Evolutionary conservation across 805 yeast species (phyloP).

Genomic region (Yarrowia divulgata): DNA sequence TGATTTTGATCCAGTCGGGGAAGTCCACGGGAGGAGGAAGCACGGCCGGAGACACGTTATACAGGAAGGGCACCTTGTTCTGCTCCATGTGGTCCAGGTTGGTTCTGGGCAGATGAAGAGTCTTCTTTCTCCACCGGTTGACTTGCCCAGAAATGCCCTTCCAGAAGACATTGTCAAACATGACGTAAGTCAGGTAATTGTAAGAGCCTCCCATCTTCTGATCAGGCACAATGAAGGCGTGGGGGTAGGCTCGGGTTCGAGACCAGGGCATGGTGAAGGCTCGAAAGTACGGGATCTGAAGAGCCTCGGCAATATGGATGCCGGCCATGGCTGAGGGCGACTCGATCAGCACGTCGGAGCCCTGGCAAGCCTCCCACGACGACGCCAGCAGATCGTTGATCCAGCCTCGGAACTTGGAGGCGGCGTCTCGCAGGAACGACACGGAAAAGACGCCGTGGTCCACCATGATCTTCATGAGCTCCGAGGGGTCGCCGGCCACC

Average conservation of each 20-base stretch:
- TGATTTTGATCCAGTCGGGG: constrained; percentile 93
- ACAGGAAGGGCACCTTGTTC: constrained; percentile 82
- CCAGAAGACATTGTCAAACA: constrained; percentile 94
- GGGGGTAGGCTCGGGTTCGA: constrained; percentile 92
- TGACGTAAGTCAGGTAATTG: constrained; percentile 88
- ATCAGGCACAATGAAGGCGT: constrained; percentile 94
- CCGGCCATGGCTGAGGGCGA: constrained; percentile 98
- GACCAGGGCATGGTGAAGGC: constrained; percentile 99
- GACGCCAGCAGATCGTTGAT: constrained; percentile 71
- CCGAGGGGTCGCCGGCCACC: constrained; percentile 93
- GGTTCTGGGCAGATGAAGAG: constrained; percentile 70
- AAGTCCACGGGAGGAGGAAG: constrained; percentile 93
- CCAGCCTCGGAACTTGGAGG: constrained; percentile 81
- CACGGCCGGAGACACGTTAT: constrained; percentile 85
- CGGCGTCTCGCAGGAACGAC: constrained; percentile 82
- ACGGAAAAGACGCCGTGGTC: constrained; percentile 87
- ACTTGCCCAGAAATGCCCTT: constrained; percentile 87
- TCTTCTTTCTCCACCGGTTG: constrained; percentile 82
- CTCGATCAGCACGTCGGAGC: constrained; percentile 82
- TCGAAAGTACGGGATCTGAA: constrained; percentile 86
- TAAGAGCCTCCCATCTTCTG: constrained; percentile 92
- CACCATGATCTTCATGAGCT: constrained; percentile 90
- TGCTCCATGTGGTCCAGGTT: constrained; percentile 75
- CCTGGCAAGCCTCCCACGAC: constrained; percentile 88
- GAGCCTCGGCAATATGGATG: constrained; percentile 91